Conservation (phyloP, 2,329 filamentous ascomycete species). For the Tolypocladium tundrense region DNA sequence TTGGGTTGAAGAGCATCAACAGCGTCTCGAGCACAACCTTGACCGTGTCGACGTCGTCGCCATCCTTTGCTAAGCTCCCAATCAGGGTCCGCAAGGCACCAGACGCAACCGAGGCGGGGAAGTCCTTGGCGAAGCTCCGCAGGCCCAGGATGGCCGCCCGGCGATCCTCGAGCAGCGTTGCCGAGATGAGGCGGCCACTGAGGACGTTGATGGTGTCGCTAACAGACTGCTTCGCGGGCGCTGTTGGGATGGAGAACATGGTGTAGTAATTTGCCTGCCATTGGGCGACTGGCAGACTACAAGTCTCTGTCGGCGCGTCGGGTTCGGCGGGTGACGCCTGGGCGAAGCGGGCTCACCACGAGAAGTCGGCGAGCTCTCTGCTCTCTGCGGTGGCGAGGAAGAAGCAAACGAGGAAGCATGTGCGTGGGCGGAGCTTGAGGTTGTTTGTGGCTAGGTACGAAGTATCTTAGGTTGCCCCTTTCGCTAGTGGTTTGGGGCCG, state of each 20-base stretch:
- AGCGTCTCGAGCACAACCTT: slow-evolving; percentile 93
- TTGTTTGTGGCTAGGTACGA: not conserved
- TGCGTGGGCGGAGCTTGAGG: not conserved
- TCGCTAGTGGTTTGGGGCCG: not conserved
- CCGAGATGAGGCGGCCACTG: slow-evolving; percentile 76
- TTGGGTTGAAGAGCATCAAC: slow-evolving; percentile 76
- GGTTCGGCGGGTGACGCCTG: not conserved
- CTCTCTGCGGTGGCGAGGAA: not conserved
- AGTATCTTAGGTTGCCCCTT: not conserved
- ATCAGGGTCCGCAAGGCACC: slow-evolving; percentile 86
- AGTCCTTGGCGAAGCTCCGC: slow-evolving; percentile 92
- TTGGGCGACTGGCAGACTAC: slow-evolving; percentile 10
- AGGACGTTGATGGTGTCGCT: slow-evolving; percentile 88
- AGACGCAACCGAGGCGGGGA: slow-evolving; percentile 89
- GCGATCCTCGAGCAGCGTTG: slow-evolving; percentile 87
- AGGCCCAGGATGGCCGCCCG: slow-evolving; percentile 86
- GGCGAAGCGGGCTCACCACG: not conserved
- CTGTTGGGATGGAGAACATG: slow-evolving; percentile 57
- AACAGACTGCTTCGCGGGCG: slow-evolving; percentile 91
- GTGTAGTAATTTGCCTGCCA: slow-evolving; percentile 16
- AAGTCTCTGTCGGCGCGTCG: not conserved
- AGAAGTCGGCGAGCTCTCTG: not conserved
- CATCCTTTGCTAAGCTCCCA: slow-evolving; percentile 72
- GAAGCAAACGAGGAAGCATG: not conserved
- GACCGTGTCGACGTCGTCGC: slow-evolving; percentile 90